These are phyloP conservation scores for Epichloe gansuensis DNA, from an alignment of 2,329 filamentous ascomycete genomes.

Conservation along the genomic window DNA sequence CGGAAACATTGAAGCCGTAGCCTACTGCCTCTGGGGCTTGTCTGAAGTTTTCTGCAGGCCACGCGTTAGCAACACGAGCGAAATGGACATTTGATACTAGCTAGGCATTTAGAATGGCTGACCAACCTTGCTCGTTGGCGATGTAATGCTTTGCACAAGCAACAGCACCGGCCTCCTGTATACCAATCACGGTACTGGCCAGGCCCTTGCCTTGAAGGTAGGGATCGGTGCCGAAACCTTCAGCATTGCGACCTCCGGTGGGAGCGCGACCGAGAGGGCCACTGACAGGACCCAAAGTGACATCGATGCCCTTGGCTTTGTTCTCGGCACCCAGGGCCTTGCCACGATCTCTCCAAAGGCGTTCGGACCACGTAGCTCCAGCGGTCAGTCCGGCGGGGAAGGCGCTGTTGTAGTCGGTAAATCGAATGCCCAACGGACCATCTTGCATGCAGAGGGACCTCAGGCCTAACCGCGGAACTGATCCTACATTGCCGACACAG, in stretches of 20 bases:
- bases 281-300: conserved; percentile 44
- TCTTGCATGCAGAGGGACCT: conserved; percentile 76
- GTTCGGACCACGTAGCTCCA: conserved; percentile 70
- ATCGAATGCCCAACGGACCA: conserved; percentile 66
- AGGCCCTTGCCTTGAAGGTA: conserved; percentile 62
- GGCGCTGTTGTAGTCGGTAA: conserved; percentile 66
- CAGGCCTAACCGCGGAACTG: conserved; percentile 57
- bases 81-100: neutral
- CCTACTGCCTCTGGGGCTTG: conserved; percentile 41
- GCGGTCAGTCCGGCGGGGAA: conserved; percentile 69
- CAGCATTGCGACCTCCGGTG: conserved; percentile 46
- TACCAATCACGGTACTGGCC: conserved; percentile 61
- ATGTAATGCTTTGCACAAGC: conserved; percentile 72
- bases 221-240: conserved; percentile 57
- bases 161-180: conserved; percentile 70
- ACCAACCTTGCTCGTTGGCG: conserved; percentile 51
- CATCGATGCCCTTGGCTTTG: conserved; percentile 62
- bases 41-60: conserved; percentile 51
- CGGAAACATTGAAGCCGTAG: conserved; percentile 46
- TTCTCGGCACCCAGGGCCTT: conserved; percentile 46
- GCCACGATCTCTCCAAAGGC: conserved; percentile 45
- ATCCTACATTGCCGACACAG: conserved; percentile 66
- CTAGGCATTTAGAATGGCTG: neutral
- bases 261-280: conserved; percentile 35
- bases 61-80: neutral